These are phyloP conservation scores for Thelephora terrestris DNA, from an alignment of 1,284 basidiomycete species.

Conservation along the genomic window DNA sequence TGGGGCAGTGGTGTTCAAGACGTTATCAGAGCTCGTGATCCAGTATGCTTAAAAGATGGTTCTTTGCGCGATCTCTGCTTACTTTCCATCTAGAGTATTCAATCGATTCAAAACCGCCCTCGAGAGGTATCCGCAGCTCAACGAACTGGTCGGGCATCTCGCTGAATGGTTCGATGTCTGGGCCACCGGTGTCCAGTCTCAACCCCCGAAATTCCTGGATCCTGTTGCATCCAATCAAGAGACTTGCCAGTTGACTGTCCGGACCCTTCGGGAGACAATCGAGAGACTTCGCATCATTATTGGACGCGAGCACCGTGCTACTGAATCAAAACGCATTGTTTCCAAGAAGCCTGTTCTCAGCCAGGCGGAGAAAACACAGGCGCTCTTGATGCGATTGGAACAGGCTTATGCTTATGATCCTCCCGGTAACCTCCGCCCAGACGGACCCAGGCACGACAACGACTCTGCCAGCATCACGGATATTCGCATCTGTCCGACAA, in stretches of 20 bases:
- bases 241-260: slow-evolving; percentile 28
- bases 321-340: slow-evolving; percentile 10
- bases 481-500: slow-evolving; percentile 55
- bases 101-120: slow-evolving; percentile 49
- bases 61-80: background rate
- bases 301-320: slow-evolving; percentile 24
- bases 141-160: slow-evolving; percentile 30
- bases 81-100: slow-evolving; percentile 33
- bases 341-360: slow-evolving; percentile 21
- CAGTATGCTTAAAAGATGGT: slow-evolving; percentile 33
- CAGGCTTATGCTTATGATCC: slow-evolving; percentile 41
- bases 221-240: slow-evolving; percentile 18
- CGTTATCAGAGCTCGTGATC: slow-evolving; percentile 36
- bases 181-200: slow-evolving; percentile 27
- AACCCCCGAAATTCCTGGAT: slow-evolving; percentile 28
- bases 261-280: slow-evolving; percentile 29
- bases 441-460: slow-evolving; percentile 57
- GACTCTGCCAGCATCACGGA: slow-evolving; percentile 44
- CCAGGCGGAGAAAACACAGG: slow-evolving; percentile 17
- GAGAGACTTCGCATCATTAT: slow-evolving; percentile 37
- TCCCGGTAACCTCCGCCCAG: slow-evolving; percentile 38
- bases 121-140: slow-evolving; percentile 35
- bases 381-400: slow-evolving; percentile 16
- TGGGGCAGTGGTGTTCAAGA: slow-evolving; percentile 29
- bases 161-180: slow-evolving; percentile 37